Evolutionary conservation across 1,284 basidiomycete genomes (phyloP).

Genomic region (Rhodotorula sp.): DNA sequence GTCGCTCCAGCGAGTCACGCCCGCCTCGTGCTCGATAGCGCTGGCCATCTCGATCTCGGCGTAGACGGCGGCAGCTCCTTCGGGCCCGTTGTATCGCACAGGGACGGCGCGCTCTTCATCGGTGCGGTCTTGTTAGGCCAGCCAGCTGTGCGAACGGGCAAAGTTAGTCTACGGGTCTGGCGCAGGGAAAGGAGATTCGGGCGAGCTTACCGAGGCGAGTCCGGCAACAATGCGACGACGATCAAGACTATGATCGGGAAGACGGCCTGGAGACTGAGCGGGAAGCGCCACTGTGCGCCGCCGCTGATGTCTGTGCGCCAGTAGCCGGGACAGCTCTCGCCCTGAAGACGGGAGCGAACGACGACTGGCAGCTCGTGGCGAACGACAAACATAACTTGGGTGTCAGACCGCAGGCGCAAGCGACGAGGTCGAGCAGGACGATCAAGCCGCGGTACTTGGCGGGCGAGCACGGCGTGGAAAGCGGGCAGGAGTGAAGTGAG

Average conservation of each 20-base stretch:
- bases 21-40: constrained; percentile 2
- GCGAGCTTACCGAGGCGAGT: constrained; percentile 2
- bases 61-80: constrained; percentile 1
- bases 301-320: background rate
- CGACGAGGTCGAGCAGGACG: constrained; percentile 10
- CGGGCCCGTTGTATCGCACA: constrained; percentile 6
- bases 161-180: background rate
- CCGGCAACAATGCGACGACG: constrained; percentile 7
- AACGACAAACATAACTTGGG: constrained; percentile 6
- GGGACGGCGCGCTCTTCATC: background rate
- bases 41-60: constrained; percentile 10
- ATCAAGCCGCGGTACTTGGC: constrained; percentile 1
- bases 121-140: background rate
- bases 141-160: background rate
- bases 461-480: constrained; percentile 11
- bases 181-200: background rate
- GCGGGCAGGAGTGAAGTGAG: constrained; percentile 5
- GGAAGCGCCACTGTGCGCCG: constrained; percentile 7
- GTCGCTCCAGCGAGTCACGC: constrained; percentile 6
- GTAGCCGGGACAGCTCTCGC: background rate
- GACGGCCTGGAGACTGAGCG: constrained; percentile 4
- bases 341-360: too few species aligned
- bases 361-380: background rate
- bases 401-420: constrained; percentile 7
- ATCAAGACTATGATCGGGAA: constrained; percentile 11